Conservation (phyloP, 1,284 basidiomycete species). For the Apiotrichum akiyoshidainum region DNA sequence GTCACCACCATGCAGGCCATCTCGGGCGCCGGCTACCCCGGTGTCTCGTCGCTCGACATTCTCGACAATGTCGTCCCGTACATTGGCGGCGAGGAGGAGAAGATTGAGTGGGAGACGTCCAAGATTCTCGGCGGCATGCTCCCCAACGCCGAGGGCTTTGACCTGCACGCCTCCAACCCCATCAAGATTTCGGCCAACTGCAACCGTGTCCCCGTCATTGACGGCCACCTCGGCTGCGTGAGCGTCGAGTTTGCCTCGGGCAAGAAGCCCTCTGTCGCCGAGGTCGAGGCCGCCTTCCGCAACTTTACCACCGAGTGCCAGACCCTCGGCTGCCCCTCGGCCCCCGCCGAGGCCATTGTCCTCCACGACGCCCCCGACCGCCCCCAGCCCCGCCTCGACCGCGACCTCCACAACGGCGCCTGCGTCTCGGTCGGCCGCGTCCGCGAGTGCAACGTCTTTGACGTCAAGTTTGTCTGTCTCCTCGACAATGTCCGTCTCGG, state of each 20-base stretch:
- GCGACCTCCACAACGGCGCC: constrained; percentile 86
- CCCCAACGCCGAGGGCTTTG: constrained; percentile 63
- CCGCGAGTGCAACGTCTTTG: constrained; percentile 83
- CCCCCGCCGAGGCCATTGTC: constrained; percentile 80
- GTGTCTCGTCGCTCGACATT: constrained; percentile 85
- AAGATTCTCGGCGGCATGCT: constrained; percentile 89
- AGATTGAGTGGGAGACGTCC: constrained; percentile 96
- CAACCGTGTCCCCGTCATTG: constrained; percentile 88
- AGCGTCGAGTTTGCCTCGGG: constrained; percentile 76
- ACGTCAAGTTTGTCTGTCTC: constrained; percentile 93
- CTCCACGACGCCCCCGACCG: constrained; percentile 90
- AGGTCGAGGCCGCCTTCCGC: constrained; percentile 76
- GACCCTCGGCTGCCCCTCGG: constrained; percentile 75
- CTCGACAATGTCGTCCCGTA: constrained; percentile 95
- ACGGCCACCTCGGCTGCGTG: constrained; percentile 85
- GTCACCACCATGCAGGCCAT: constrained; percentile 98
- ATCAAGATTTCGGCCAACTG: constrained; percentile 85
- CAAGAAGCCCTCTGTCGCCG: constrained; percentile 75
- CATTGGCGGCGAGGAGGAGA: constrained; percentile 84
- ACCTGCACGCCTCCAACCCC: constrained; percentile 75
- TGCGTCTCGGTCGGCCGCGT: constrained; percentile 90
- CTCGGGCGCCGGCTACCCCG: constrained; percentile 95
- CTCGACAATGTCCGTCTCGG: constrained; percentile 95
- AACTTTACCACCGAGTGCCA: constrained; percentile 76
- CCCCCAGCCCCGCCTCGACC: constrained; percentile 89